Percentiles rank a stretch among this genome's conserved stretches.
Conservation (phyloP, 257 asterid genomes). For the Coffea canephora region DNA sequence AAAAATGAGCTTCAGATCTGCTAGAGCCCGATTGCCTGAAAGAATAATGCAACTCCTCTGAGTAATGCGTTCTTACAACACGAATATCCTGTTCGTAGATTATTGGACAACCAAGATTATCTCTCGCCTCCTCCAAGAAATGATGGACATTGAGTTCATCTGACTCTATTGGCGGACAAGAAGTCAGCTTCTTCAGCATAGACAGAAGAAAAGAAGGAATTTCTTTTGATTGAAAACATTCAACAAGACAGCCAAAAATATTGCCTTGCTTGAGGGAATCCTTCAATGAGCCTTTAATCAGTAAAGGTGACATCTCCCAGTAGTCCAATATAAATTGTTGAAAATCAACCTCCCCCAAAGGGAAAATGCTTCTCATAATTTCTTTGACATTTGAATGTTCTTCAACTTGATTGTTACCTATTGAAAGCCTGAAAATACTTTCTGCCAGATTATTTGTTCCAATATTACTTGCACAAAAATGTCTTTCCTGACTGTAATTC, state of each 20-base stretch:
- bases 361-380: slow-evolving; percentile 38
- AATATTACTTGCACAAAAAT: slow-evolving; percentile 36
- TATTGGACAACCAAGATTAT: slow-evolving; percentile 60
- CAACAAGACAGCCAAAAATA: slow-evolving; percentile 43
- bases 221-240: slow-evolving; percentile 39
- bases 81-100: slow-evolving; percentile 71
- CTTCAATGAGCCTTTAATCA: slow-evolving; percentile 35
- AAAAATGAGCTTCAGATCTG: slow-evolving; percentile 25
- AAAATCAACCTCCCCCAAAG: slow-evolving; percentile 30
- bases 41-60: slow-evolving; percentile 61
- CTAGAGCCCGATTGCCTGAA: slow-evolving; percentile 27
- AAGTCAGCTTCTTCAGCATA: slow-evolving; percentile 42
- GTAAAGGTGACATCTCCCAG: slow-evolving; percentile 67
- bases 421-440: slow-evolving; percentile 60
- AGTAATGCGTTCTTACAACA: slow-evolving; percentile 44
- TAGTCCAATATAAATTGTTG: slow-evolving; percentile 44
- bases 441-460: slow-evolving; percentile 45
- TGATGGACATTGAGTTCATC: slow-evolving; percentile 60
- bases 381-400: slow-evolving; percentile 24
- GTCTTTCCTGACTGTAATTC: slow-evolving; percentile 17
- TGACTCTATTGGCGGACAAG: slow-evolving; percentile 68
- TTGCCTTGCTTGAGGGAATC: slow-evolving; percentile 27
- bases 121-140: slow-evolving; percentile 50
- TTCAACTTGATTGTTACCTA: slow-evolving; percentile 17
- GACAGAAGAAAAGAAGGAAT: slow-evolving; percentile 44